Evolutionary conservation across 2,329 filamentous ascomycete genomes (phyloP), one percentile per base, ranked within the genome.

Genomic region (Penicillium olsonii): DNA sequence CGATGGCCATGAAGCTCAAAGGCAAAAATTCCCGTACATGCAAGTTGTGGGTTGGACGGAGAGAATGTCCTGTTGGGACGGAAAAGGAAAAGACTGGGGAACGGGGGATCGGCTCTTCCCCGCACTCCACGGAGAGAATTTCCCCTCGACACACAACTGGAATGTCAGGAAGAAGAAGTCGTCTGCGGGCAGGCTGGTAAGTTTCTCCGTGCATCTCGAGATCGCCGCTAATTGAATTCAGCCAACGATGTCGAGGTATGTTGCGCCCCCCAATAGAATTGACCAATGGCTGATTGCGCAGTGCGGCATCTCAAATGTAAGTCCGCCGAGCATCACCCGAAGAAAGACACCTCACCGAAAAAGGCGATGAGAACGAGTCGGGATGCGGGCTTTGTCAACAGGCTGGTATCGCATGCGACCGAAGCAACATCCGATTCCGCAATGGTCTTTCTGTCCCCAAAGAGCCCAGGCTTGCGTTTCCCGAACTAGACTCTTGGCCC

Each of bases 271-370:
- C 11, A 1, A 9, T 26, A 5, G 14, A 18, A 39, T 19, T 33
- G n/a, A 40, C 19, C 18, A 18, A 49, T 29, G 18, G 2, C 9
- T 38, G 20, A 15, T 35, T 37, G 4, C 4, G 8, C 27, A 63
- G 62, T 29, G 20, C 62, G 61, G 2, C 61, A 64, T 51, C 38
- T 63, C 12, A 64, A 53, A 50, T 64, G 61, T 63, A 41, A 14
- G 55, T 38, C 22, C 10, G 4, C 2, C 12, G 17, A 22, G 7
- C 33, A 5, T 2, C 3, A 11, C 10, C 14, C 5, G 10, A 10
- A 6, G 4, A 3, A 40, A 15, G 2, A 15, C n/a, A n/a, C n/a
- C 9, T 31, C 4, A 20, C 18, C 31, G 47, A 20, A 55, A n/a
- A 19, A 64, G 62, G 62, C 15, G 61, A 64, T 19, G 24, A 51